A percentile compares a stretch with the other conserved stretches of the same genome.
These are phyloP conservation scores for Ophiocordyceps camponoti-saundersi DNA, from an alignment of 2,329 filamentous ascomycete species.

Conservation along the genomic window DNA sequence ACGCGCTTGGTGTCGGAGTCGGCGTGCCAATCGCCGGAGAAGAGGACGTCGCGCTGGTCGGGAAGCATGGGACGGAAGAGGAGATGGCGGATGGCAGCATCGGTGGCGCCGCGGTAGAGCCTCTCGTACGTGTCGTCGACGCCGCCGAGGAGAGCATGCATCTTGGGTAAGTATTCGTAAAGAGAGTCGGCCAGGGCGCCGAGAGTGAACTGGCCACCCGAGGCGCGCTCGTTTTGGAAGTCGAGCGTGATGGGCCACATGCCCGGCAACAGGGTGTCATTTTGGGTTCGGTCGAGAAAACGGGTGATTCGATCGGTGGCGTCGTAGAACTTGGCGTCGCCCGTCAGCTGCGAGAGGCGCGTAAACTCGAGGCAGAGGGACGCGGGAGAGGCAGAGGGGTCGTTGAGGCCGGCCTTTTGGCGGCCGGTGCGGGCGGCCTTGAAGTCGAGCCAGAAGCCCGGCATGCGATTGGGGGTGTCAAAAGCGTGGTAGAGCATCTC, in stretches of 20 bases:
- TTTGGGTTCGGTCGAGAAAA: conserved; percentile 51
- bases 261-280: conserved; percentile 52
- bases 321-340: conserved; percentile 59
- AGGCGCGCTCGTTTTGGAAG: conserved; percentile 33
- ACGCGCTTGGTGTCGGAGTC: conserved; percentile 8
- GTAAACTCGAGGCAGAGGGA: conserved; percentile 63
- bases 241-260: conserved; percentile 60
- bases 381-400: conserved; percentile 32
- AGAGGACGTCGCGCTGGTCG: conserved; percentile 41
- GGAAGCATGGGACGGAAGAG: conserved; percentile 56
- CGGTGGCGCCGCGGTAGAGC: conserved; percentile 49
- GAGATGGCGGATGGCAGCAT: conserved; percentile 42
- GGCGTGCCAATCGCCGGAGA: conserved; percentile 13
- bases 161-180: conserved; percentile 46
- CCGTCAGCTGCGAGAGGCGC: conserved; percentile 54
- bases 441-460: conserved; percentile 29
- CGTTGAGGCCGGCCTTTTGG: conserved; percentile 32
- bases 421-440: conserved; percentile 20
- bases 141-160: conserved; percentile 50
- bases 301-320: conserved; percentile 58
- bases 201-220: conserved; percentile 27
- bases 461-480: conserved; percentile 36
- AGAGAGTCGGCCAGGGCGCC: conserved; percentile 39
- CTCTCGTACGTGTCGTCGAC: conserved; percentile 39
- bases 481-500: conserved; percentile 37